phyloP scores from a whole-genome alignment of 2,329 filamentous ascomycete genomes.

The Rhynchosporium secalis region DNA sequence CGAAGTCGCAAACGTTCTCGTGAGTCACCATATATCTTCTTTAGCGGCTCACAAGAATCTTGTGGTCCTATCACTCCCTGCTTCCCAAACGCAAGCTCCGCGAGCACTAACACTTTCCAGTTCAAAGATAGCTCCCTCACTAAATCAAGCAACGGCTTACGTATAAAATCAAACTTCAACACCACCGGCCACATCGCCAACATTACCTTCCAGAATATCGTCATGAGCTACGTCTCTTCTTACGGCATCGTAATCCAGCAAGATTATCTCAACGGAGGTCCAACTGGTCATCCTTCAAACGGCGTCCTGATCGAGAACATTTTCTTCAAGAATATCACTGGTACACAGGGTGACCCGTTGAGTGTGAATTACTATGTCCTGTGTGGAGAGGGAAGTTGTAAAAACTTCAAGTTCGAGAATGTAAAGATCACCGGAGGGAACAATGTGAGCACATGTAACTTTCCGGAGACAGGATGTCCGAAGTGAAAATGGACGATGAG shows the following conservation, averaged over 20 bases:
- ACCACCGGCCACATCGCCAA: conserved; percentile 44
- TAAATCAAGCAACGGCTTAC: conserved; percentile 41
- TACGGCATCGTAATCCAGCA: conserved; percentile 55
- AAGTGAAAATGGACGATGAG: not conserved
- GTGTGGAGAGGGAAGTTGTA: conserved; percentile 44
- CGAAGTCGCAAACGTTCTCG: conserved; percentile 40
- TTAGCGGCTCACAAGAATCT: not conserved
- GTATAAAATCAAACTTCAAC: conserved; percentile 45
- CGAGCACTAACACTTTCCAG: conserved; percentile 10
- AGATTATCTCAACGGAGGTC: conserved; percentile 52
- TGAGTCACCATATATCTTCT: conserved; percentile 19
- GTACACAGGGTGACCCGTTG: conserved; percentile 36
- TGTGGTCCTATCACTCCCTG: not conserved
- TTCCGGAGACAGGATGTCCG: conserved; percentile 35
- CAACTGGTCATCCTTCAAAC: conserved; percentile 43
- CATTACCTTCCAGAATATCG: conserved; percentile 50
- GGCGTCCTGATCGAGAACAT: conserved; percentile 43
- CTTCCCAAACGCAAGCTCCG: not conserved
- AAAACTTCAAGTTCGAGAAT: conserved; percentile 41
- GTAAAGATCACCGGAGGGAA: conserved; percentile 42
- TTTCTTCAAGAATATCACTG: conserved; percentile 41
- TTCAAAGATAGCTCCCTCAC: conserved; percentile 37
- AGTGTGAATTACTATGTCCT: conserved; percentile 43
- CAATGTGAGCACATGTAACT: conserved; percentile 36
- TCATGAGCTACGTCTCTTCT: conserved; percentile 45